A percentile compares a stretch with the other conserved stretches of the same genome.
Conservation (phyloP, 2,329 filamentous ascomycete species). For the Pseudocercospora fijiensis region DNA sequence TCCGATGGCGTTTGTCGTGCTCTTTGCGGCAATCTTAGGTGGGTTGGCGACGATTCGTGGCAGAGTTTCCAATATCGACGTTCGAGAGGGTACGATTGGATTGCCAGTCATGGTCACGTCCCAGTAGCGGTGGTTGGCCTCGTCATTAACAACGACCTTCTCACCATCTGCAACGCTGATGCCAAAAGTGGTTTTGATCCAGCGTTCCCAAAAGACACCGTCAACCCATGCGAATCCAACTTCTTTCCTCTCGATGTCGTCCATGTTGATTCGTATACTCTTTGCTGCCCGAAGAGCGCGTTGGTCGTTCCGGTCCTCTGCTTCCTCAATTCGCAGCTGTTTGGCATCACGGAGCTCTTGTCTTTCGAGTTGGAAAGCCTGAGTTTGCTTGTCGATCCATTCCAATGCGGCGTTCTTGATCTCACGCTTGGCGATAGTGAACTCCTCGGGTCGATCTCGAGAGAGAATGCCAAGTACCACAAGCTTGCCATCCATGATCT, state of each 20-base stretch:
- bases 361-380: conserved; percentile 86
- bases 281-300: conserved; percentile 84
- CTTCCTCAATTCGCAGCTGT: conserved; percentile 92
- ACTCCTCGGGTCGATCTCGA: conserved; percentile 75
- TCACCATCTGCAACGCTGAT: conserved; percentile 86
- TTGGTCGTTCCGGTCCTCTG: conserved; percentile 88
- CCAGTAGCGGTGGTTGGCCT: conserved; percentile 95
- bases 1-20: conserved; percentile 70
- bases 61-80: conserved; percentile 85
- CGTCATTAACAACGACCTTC: conserved; percentile 92
- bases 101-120: conserved; percentile 86
- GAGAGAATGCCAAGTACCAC: conserved; percentile 91
- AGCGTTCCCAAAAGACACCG: conserved; percentile 94
- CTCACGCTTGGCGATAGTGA: conserved; percentile 75
- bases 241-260: conserved; percentile 80
- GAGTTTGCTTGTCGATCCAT: conserved; percentile 96
- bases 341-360: conserved; percentile 93
- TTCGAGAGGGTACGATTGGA: conserved; percentile 82
- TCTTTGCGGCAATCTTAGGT: conserved; percentile 71
- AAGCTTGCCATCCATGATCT: conserved; percentile 92
- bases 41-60: conserved; percentile 67
- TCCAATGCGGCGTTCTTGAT: conserved; percentile 94
- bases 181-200: conserved; percentile 92
- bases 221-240: conserved; percentile 97
- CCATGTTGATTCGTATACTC: conserved; percentile 86